Base-by-base conservation (phyloP, 805 yeast genomes). In the Wickerhamiella shivajii region DNA sequence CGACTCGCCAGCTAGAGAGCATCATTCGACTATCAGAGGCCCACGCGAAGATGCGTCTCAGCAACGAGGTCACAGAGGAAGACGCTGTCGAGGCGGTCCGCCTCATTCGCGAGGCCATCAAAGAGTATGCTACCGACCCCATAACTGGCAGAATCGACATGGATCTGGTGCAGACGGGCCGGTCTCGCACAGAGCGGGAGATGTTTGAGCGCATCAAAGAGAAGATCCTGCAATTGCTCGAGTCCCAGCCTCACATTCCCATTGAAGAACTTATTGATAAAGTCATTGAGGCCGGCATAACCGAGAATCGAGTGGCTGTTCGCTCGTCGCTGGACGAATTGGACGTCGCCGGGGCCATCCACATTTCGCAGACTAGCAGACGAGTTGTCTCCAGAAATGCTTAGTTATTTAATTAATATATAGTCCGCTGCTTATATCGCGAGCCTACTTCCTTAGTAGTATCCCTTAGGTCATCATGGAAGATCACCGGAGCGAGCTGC, bases 81-180 rank as follows among this genome's bases (percentile, higher is more conserved):
- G 99, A 90, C 55, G 98, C 90, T 5, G 65, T 67, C 39, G 99
- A 90, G 53, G 93, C 97, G 0, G 96, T 85, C 3, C 69, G 99
- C 44, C 64, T 90, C 44, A 90, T 87, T 52, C 74, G 78, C 46
- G 71, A 93, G 3, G 99, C 99, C 10, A 80, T 90, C 44, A 90
- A 90, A 54, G 97, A 90, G 43, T 90, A 90, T 53, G 99, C 99
- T 11, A 90, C 95, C 3, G 99, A 90, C 59, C 98, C 98, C 16
- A 63, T 76, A 22, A 87, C 98, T 0, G 99, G 99, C 19, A 71
- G 90, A 48, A 90, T 90, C 44, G 98, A 90, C 53, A 84, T 90
- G 95, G 95, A 84, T 53, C 64, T 90, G 52, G 85, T 90, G 18
- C 96, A 87, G 59, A 90, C 97, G 0, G 98, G 97, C 15, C 25